Base-by-base conservation (phyloP, 2,329 filamentous ascomycete species). In the Arachnomyces sp. region DNA sequence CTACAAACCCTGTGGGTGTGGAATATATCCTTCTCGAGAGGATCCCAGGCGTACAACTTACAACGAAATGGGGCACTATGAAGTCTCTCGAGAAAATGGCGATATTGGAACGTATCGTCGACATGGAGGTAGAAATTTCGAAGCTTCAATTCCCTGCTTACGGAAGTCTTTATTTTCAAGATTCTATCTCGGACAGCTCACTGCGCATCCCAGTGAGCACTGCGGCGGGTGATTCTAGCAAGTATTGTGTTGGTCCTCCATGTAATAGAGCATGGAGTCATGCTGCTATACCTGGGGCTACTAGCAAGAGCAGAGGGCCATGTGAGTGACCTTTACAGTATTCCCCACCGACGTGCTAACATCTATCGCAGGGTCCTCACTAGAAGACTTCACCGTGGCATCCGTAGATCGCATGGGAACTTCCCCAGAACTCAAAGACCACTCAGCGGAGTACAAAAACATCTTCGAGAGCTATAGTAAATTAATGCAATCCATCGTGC, bases 21-120 rank as follows among this genome's bases (percentile, higher is more conserved):
- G 59, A 65, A 44, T 65, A 65, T 37, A 64, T 65, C 20, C 64
- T 66, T 14, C 63, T 63, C 56, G 56, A 64, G 42, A 56, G 64
- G 44, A 56, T 51, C 8, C 15, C 36, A 28, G 62, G 61, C 12
- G 46, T 61, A 36, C 52, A 47, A 17, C 40, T 66, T 20, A 51
- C 57, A 17, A 31, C 57, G n/a, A 49, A 44, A 42, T 65, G 60
- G 61, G 40, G 47, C 8, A 36, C 42, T n/a, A 61, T 67, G 52
- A 36, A 49, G 28, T 41, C 35, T 11, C 42, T 52, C 29, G 51
- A 62, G 39, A 50, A 53, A 32, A 46, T 62, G 25, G 49, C 43
- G 2, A 45, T 40, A 31, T 29, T 42, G 34, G 38, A 43, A 30
- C 13, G 36, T 15, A 47, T 49, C 13, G 43, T 20, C 31, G 30